Evolutionary conservation across 2,329 filamentous ascomycete species (phyloP).

Genomic region (Botrytis cinerea): DNA sequence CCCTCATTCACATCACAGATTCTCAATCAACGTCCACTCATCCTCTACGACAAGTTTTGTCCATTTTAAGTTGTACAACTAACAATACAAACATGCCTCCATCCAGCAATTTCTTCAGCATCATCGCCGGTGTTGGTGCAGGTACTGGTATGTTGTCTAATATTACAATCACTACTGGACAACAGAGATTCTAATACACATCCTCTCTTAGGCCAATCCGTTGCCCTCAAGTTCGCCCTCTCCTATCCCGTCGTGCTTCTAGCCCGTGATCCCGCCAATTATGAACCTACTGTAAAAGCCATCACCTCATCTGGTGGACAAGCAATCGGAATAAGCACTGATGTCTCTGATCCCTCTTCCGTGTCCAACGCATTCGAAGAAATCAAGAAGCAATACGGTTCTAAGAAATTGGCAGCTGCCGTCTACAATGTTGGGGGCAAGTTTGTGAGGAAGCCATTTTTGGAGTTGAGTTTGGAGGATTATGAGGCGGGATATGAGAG

Average conservation of each 20-base stretch:
- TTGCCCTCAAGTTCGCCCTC: constrained; percentile 60
- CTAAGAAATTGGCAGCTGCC: constrained; percentile 60
- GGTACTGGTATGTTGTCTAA: constrained; percentile 54
- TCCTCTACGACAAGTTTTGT: neutral
- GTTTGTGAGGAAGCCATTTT: constrained; percentile 57
- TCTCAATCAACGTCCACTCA: neutral
- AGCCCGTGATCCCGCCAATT: constrained; percentile 67
- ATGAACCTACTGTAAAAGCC: constrained; percentile 65
- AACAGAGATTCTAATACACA: neutral
- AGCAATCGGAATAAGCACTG: constrained; percentile 69
- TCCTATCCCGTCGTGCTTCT: constrained; percentile 74
- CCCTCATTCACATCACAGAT: neutral
- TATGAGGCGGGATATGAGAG: constrained; percentile 50
- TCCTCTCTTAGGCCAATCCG: constrained; percentile 46
- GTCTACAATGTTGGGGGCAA: constrained; percentile 67
- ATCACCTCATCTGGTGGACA: constrained; percentile 68
- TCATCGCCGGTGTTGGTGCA: constrained; percentile 72
- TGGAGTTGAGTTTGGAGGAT: constrained; percentile 56
- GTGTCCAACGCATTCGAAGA: constrained; percentile 62
- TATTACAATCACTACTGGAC: neutral
- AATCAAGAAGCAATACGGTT: constrained; percentile 55
- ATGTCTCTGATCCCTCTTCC: constrained; percentile 55
- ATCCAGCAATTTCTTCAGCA: constrained; percentile 58
- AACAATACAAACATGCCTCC: constrained; percentile 4
- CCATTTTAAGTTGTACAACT: neutral